Base-by-base conservation (phyloP, 2,329 filamentous ascomycete genomes). In the Aspergillaceae sp. region DNA sequence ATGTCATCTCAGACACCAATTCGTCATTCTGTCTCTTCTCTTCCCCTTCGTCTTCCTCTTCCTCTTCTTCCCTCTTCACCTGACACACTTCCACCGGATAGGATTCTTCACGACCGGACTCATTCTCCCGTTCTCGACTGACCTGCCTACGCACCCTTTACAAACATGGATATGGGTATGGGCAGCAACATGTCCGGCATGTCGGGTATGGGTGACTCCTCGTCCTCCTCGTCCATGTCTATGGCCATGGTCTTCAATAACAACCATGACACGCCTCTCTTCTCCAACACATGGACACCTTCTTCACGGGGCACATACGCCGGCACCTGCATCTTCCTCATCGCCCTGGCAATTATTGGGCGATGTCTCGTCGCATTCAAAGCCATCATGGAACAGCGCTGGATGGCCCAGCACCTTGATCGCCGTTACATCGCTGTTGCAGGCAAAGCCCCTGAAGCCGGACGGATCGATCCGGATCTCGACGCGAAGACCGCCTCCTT, bases 311-410 rank as follows among this genome's bases (percentile, higher is more conserved):
- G 84, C 56, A 71, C 77, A 49, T 97, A 96, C 67, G 88, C 87
- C 1, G 91, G 82, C 46, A 94, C 88, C 29, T 94, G 91, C 73
- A 86, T 96, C 65, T 96, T 96, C 70, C 77, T 96, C 48, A 82
- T 95, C 62, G 56, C 85, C 40, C 81, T 97, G 43, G 83, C 82
- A 49, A 73, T 83, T 50, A 59, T 84, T 47, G 82, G 84, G 60
- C 85, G 90, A 44, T 69, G 74, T 19, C 73, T 95, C 10, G 71
- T 91, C 43, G 89, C 89, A 2, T 73, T 79, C 57, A 88, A 87
- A 63, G 63, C 71, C 27, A 58, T 72, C 10, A 67, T 79, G 70
- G 69, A 80, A 72, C 66, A 77, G 61, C 72, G 54, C 70, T 94
- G 87, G 83, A 69, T 84, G 41, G 81, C 86, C 62, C 69, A 70